Base-by-base conservation (phyloP, 768 basidiomycete species). In the Lactarius deliciosus region DNA sequence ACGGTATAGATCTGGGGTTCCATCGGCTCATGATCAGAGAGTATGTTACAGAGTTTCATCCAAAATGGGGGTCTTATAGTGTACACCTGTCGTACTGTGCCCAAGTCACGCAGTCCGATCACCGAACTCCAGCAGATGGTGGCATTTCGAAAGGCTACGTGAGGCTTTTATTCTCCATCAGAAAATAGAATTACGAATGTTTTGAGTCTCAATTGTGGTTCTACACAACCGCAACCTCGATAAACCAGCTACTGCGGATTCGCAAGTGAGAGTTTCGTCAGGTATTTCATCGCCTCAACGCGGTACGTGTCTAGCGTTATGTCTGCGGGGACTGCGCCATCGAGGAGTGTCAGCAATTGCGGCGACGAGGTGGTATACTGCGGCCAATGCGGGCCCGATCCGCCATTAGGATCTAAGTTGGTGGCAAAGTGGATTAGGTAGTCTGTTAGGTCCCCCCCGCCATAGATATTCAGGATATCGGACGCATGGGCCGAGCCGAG, bases 351-450 rank as follows among this genome's bases (percentile, higher is more conserved):
- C 58, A 71, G n/a, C 18, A 66, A 34, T 18, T 65, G 30, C 4
- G 58, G 70, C 0, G 57, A 60, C 0, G 16, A 28, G 5, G 32
- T 64, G 15, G 68, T 66, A 25, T 69, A 71, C 47, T 34, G 59
- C 32, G 72, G 68, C 64, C 71, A 70, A n/a, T 64, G 43, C 32
- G 63, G 20, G 20, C 43, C 55, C 36, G 30, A 57, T 28, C 56
- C 64, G 6, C 69, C 63, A 61, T 77, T 76, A 5, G 76, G 76
- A 61, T 77, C 68, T 25, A 75, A 67, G 63, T 72, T 68, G 32
- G 73, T 68, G 40, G 54, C 73, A 50, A 75, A 75, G 59, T 72
- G 69, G 25, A 74, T 66, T 20, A 72, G 58, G 62, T 63, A 70
- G 60, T 66, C 62, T 9, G 60, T 60, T 55, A 70, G 61, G n/a